Base-by-base conservation (phyloP, 176 grass and related monocot species). In the Eleusine coracana region DNA sequence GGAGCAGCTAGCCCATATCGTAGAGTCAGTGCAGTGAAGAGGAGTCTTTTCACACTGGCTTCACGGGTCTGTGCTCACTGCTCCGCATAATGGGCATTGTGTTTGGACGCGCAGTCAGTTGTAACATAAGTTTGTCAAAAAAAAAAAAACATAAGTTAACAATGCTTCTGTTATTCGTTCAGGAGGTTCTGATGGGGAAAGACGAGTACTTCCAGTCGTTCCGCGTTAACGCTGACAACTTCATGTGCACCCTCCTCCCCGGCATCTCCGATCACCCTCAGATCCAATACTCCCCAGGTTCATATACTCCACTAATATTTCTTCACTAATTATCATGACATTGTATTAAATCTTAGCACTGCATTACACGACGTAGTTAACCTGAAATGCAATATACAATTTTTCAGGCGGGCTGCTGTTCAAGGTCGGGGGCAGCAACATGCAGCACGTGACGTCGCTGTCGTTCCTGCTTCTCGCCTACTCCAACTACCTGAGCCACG, bases 401-500 rank as follows among this genome's bases (percentile, higher is more conserved):
- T 25, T 88, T 0, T 86, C 92, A 73, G 95, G 94, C 6, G 94
- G 92, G 0, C 85, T 97, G 5, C 62, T 97, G 51, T 97, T 92
- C 73, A 97, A 97, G 86, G 86, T 92, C 0, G 94, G 94, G 54
- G 87, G 89, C 34, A 97, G 94, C 88, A 97, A 97, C 86, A 97
- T 97, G 94, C 94, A 97, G 88, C 94, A 97, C 89, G 94, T 97
- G 58, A 97, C 94, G 46, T 88, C 94, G 41, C 83, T 97, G 70
- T 97, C 94, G 7, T 97, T 97, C 87, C 90, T 97, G 2, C 80
- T 97, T 17, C 92, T 97, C 10, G 88, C 90, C 54, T 94, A 97
- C 86, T 90, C 94, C 41, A 97, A 81, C 68, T 97, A 97, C 83
- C 88, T 94, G 64, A 97, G 94, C 92, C 94, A 97, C 80, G 94